These are phyloP conservation scores for Fusarium lyarnte DNA, from an alignment of 2,329 filamentous ascomycete species.

Conservation along the genomic window DNA sequence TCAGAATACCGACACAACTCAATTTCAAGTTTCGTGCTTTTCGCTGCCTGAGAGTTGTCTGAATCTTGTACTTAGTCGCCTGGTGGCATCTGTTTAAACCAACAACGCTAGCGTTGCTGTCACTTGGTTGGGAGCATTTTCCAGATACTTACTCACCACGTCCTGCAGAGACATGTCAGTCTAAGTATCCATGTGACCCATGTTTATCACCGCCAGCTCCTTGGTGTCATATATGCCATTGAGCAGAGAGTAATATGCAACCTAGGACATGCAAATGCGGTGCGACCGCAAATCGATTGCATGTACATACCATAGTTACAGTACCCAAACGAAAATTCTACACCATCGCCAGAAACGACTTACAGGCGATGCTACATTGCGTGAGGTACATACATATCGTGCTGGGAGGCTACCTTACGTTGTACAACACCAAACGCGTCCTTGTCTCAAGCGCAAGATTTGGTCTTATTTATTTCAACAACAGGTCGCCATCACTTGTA, in stretches of 20 bases:
- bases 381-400: constrained; percentile 1
- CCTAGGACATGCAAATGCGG: constrained; percentile 4
- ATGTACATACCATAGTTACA: not conserved
- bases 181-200: not conserved
- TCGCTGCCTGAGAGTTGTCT: not conserved
- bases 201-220: not conserved
- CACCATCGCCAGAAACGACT: not conserved
- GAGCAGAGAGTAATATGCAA: constrained; percentile 8
- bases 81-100: not conserved
- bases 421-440: not conserved
- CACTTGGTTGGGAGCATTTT: not conserved
- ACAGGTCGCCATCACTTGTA: not conserved
- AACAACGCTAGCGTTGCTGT: not conserved
- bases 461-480: not conserved
- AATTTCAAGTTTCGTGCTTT: not conserved
- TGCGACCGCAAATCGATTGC: constrained; percentile 13
- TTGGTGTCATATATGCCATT: not conserved
- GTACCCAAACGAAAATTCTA: not conserved
- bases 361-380: constrained; percentile 13
- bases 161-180: not conserved
- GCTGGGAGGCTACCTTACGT: not conserved
- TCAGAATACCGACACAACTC: not conserved
- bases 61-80: not conserved
- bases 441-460: not conserved
- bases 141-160: not conserved